A percentile compares a stretch with the other conserved stretches of the same genome.
phyloP scores from a whole-genome alignment of 2,329 filamentous ascomycete species.

The Penicillium psychrosexuale region DNA sequence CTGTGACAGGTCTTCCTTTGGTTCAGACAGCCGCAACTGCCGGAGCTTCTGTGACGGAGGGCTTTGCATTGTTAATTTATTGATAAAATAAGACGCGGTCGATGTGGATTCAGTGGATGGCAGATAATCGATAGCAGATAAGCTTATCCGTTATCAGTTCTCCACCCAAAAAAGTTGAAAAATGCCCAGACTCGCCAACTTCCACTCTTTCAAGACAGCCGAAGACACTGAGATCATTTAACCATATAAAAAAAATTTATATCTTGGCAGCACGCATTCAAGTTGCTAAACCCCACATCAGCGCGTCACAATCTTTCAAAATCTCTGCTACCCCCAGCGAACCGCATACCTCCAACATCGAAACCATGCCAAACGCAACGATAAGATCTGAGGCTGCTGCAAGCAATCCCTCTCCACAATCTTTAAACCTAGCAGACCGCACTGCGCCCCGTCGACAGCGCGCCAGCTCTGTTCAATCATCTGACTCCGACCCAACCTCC shows the following conservation, averaged over 20 bases:
- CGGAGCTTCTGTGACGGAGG: no score
- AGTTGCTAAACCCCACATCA: no score
- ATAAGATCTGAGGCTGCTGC: not conserved
- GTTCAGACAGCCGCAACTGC: no score
- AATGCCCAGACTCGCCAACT: constrained; percentile 9
- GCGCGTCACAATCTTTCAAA: not conserved
- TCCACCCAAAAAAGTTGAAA: constrained; percentile 27
- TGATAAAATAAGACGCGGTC: no score
- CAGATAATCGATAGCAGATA: constrained; percentile 6
- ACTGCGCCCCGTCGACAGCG: not conserved
- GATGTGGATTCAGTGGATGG: no score
- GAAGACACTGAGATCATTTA: not conserved
- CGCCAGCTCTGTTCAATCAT: constrained; percentile 7
- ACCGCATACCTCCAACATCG: not conserved
- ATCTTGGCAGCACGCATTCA: not conserved
- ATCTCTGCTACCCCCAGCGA: constrained; percentile 1
- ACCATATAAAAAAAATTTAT: no score
- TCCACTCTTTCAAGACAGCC: not conserved
- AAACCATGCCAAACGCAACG: not conserved
- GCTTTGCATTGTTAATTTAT: no score
- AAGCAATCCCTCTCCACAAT: not conserved
- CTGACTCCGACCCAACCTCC: constrained; percentile 25
- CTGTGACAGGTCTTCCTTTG: no score
- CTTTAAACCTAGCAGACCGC: constrained; percentile 2
- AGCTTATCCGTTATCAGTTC: constrained; percentile 24